phyloP scores from a whole-genome alignment of 495 filamentous ascomycete genomes.

The Penicillium longicatenatum region DNA sequence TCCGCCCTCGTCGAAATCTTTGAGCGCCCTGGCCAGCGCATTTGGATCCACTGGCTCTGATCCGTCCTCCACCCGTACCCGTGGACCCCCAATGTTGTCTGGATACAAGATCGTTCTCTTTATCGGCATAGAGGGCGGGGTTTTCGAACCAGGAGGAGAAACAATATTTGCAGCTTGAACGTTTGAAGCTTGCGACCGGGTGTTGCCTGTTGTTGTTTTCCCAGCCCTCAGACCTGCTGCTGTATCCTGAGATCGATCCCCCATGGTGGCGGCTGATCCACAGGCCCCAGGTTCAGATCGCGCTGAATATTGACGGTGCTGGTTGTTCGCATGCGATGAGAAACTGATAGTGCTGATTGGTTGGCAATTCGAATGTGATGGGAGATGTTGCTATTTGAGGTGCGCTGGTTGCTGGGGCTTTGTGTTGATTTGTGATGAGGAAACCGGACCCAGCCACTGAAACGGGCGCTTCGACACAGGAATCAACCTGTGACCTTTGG shows the following conservation, averaged over 20 bases:
- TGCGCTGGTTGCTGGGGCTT: conserved; percentile 5
- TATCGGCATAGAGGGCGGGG: conserved; percentile 44
- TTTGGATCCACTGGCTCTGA: conserved; percentile 62
- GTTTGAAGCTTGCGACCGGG: conserved; percentile 17
- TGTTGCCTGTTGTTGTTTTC: conserved; percentile 7
- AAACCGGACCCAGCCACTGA: not conserved
- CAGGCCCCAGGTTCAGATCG: conserved; percentile 17
- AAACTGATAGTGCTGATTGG: not conserved
- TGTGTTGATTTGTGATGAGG: conserved; percentile 3
- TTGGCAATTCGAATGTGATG: conserved; percentile 2
- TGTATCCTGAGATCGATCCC: conserved; percentile 24
- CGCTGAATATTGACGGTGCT: conserved; percentile 3
- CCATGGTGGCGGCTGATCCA: conserved; percentile 24
- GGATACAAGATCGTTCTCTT: conserved; percentile 45
- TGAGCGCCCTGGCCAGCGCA: conserved; percentile 63
- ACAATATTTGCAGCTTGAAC: conserved; percentile 30
- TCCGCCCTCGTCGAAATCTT: conserved; percentile 63
- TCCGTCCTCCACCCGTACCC: conserved; percentile 33
- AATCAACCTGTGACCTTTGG: not conserved
- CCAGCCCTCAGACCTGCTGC: conserved; percentile 15
- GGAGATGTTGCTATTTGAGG: conserved; percentile 3
- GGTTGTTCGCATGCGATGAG: conserved; percentile 18
- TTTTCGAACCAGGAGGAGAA: conserved; percentile 47
- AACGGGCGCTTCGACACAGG: conserved; percentile 5
- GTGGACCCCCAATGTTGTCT: conserved; percentile 31